phyloP scores from a whole-genome alignment of 176 grass and related monocot species.

The Miscanthus lutarioriparius region DNA sequence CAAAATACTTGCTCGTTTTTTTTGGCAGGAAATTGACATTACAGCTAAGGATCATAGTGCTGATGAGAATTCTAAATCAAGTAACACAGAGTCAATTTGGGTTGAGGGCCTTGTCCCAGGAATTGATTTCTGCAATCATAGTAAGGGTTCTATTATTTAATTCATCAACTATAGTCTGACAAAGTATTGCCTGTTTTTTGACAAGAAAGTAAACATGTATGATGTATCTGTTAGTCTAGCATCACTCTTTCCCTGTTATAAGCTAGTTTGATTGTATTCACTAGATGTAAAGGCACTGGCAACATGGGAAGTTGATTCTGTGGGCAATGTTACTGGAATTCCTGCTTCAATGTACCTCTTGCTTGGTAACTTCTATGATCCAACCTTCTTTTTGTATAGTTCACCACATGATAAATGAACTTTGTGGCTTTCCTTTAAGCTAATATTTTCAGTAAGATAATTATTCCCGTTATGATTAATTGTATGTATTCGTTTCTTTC shows the following conservation, averaged over 20 bases:
- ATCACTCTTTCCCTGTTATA: neutral
- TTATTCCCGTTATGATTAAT: neutral
- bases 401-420: neutral
- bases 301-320: conserved; percentile 92
- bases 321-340: conserved; percentile 53
- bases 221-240: neutral
- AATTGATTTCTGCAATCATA: conserved; percentile 97
- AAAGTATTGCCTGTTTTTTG: neutral
- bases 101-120: conserved; percentile 89
- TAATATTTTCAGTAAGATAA: conserved; percentile 9
- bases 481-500: conserved; percentile 27
- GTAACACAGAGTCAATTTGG: conserved; percentile 65
- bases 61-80: conserved; percentile 41
- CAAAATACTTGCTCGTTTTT: neutral
- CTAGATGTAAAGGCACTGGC: conserved; percentile 66
- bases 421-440: neutral
- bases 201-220: no score
- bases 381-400: neutral
- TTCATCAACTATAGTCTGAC: neutral
- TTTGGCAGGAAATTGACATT: conserved; percentile 48
- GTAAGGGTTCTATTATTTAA: conserved; percentile 46
- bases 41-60: conserved; percentile 35
- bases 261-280: conserved; percentile 29
- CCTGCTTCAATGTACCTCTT: conserved; percentile 88
- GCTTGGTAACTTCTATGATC: conserved; percentile 64